Evolutionary conservation across 192 early-diverging fungal genomes (phyloP), one percentile per base, ranked within the genome.

Genomic region (Backusella luteola): DNA sequence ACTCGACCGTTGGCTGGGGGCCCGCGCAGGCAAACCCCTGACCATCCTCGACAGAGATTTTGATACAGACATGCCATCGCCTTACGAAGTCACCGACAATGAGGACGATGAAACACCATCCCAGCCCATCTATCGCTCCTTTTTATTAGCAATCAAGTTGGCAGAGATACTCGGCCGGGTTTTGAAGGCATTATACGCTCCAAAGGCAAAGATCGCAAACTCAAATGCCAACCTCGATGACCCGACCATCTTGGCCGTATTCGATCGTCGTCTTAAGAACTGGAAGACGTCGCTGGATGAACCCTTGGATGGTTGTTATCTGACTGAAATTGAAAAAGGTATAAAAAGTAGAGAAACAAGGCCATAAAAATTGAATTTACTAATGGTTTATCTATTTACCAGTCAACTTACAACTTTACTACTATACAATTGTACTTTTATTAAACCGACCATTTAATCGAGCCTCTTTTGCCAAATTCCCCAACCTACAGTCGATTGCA

Each of bases 161-260:
- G 83, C 84, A 0, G 81, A 85, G 63, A 86, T 90, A 6, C 53
- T 87, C 0, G 89, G 89, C 21, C 69, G 85, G 29, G 78, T 88
- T 19, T 56, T 90, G 9, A 85, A 84, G 7, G 77, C 83, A 21
- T 44, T 90, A 0, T 88, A 90, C 66, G 80, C 85, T 2, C 86
- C 87, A 2, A 85, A 76, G 15, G 80, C 85, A 34, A 83, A 84
- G n/a, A 79, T 67, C 17, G 74, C 86, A 36, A 83, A 83, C n/a
- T 78, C 83, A 5, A 77, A 76, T 36, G 80, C 80, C n/a, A 77
- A 78, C 5, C 77, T 81, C 36, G 81, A 85, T 34, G 83, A 81
- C 6, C 84, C 81, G 6, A 84, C 85, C 0, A 85, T 88, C 32
- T 67, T 87, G 15, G 79, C 82, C 34, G 77, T 82, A 36, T 79